These are phyloP conservation scores for Pugionium cornutum DNA, from an alignment of 345 rosid species.

Conservation along the genomic window DNA sequence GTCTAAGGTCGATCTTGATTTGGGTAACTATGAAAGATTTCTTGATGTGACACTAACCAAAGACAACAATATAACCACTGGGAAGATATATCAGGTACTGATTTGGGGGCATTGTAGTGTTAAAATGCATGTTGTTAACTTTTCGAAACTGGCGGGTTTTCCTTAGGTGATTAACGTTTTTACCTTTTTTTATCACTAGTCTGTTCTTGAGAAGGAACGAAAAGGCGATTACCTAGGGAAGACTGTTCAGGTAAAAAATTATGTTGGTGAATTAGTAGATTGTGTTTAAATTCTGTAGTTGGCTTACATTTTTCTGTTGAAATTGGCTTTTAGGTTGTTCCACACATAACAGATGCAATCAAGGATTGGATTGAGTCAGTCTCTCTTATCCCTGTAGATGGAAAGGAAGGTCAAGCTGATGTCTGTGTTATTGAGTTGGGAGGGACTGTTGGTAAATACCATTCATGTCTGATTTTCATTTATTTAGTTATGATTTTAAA, in stretches of 20 bases:
- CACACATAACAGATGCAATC: slow-evolving; percentile 94
- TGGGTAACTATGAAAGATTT: slow-evolving; percentile 96
- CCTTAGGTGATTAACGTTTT: slow-evolving; percentile 12
- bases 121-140: background rate
- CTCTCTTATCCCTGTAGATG: slow-evolving; percentile 84
- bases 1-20: slow-evolving; percentile 85
- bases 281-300: slow-evolving; percentile 21
- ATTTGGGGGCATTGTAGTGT: slow-evolving; percentile 4
- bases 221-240: slow-evolving; percentile 90
- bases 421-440: slow-evolving; percentile 98
- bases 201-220: slow-evolving; percentile 87
- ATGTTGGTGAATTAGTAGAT: slow-evolving; percentile 15
- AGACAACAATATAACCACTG: slow-evolving; percentile 92
- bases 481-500: background rate
- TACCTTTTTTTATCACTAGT: slow-evolving; percentile 43
- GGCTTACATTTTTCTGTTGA: slow-evolving; percentile 17
- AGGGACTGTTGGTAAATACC: slow-evolving; percentile 83
- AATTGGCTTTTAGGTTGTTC: slow-evolving; percentile 69
- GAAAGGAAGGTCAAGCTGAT: slow-evolving; percentile 80
- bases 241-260: slow-evolving; percentile 76
- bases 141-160: background rate
- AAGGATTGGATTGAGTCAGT: slow-evolving; percentile 83
- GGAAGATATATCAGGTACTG: slow-evolving; percentile 92
- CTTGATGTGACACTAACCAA: slow-evolving; percentile 83
- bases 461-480: background rate